Evolutionary conservation across 352 stramenopile species (phyloP).

Genomic region (Phytophthora chlamydospora): DNA sequence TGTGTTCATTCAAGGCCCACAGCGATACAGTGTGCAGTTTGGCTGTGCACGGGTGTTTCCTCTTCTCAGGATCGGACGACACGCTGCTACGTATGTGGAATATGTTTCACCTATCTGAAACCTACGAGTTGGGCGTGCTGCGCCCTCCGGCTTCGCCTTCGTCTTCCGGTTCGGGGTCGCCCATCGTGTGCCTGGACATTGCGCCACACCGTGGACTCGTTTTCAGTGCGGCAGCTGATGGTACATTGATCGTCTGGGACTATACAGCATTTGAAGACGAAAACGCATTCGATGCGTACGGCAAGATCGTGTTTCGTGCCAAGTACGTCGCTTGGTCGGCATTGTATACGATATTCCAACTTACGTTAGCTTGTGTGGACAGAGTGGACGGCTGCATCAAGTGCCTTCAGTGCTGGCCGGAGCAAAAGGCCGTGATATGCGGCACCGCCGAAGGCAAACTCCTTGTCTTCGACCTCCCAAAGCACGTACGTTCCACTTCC

Average conservation of each 20-base stretch:
- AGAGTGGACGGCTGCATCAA: conserved; percentile 41
- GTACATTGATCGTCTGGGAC: conserved; percentile 66
- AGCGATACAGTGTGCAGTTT: conserved; percentile 57
- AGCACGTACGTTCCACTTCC: conserved; percentile 19
- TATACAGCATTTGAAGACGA: conserved; percentile 54
- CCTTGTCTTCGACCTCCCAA: conserved; percentile 35
- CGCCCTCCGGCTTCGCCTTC: conserved; percentile 38
- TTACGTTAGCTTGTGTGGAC: not conserved
- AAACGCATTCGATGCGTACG: conserved; percentile 44
- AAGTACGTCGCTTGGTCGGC: conserved; percentile 34
- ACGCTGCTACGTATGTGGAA: conserved; percentile 74
- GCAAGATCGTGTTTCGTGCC: conserved; percentile 49
- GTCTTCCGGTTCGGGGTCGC: conserved; percentile 44
- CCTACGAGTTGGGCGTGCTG: conserved; percentile 67
- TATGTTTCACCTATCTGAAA: conserved; percentile 41
- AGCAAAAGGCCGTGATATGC: conserved; percentile 35
- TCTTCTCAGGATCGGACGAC: conserved; percentile 84
- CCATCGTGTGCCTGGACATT: conserved; percentile 64
- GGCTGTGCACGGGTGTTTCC: conserved; percentile 66
- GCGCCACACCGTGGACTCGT: conserved; percentile 43
- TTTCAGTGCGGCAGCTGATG: conserved; percentile 56
- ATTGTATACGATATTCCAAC: not conserved
- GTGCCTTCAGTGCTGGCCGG: conserved; percentile 43
- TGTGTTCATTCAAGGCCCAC: conserved; percentile 62
- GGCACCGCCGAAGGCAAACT: conserved; percentile 40